Percentiles rank a stretch among this genome's conserved stretches.
Evolutionary conservation across 2,329 filamentous ascomycete species (phyloP).

Genomic region (Fusarium globosum): DNA sequence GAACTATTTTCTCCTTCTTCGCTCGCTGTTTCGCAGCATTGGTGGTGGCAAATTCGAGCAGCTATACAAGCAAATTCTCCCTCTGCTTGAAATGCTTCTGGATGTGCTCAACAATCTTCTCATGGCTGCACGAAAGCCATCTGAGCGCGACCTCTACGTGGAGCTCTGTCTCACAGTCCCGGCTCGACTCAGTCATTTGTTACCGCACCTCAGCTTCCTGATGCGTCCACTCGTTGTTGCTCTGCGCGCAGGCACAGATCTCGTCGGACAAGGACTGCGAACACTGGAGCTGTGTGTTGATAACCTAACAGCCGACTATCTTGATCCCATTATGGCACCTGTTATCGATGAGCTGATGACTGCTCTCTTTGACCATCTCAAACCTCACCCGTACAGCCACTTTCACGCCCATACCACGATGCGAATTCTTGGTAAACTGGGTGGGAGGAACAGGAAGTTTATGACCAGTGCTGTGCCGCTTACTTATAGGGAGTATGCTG

Average conservation of each 20-base stretch:
- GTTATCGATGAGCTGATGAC: constrained; percentile 99
- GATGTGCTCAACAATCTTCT: constrained; percentile 97
- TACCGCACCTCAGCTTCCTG: constrained; percentile 94
- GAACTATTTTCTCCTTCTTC: constrained; percentile 95
- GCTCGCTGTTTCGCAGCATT: constrained; percentile 95
- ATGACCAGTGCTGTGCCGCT: constrained; percentile 90
- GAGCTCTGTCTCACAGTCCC: constrained; percentile 97
- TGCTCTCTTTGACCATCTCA: constrained; percentile 93
- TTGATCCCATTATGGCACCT: constrained; percentile 98
- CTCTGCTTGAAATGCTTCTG: constrained; percentile 94
- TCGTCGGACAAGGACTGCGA: constrained; percentile 92
- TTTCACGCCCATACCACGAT: constrained; percentile 98
- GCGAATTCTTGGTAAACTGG: constrained; percentile 95
- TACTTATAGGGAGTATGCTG: constrained; percentile 83
- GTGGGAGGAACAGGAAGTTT: constrained; percentile 94
- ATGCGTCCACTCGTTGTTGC: constrained; percentile 99
- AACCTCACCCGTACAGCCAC: constrained; percentile 93
- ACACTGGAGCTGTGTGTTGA: constrained; percentile 98
- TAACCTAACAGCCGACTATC: constrained; percentile 95
- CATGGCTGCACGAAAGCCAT: constrained; percentile 87
- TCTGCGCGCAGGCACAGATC: constrained; percentile 87
- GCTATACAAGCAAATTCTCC: constrained; percentile 97
- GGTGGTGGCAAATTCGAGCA: constrained; percentile 97
- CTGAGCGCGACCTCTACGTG: constrained; percentile 94
- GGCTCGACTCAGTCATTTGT: constrained; percentile 89